phyloP scores from a whole-genome alignment of 331 rosid genomes.

The Malus hybrid region DNA sequence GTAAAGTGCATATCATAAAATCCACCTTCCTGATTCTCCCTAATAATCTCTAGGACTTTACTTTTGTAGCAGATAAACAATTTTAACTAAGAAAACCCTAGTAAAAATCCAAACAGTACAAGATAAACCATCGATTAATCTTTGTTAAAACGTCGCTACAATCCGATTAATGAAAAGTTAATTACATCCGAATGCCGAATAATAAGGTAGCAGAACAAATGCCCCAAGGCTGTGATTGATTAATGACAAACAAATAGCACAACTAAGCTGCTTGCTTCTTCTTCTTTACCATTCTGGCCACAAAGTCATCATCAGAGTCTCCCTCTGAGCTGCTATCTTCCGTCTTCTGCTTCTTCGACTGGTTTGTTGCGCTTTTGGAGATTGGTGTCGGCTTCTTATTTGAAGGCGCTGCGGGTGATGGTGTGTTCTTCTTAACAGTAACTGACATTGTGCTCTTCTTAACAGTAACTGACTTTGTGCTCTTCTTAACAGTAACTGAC shows the following conservation, averaged over 20 bases:
- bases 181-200: not conserved
- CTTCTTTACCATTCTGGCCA: constrained; percentile 13
- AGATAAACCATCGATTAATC: not conserved
- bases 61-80: not conserved
- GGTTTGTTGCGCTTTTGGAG: constrained; percentile 24
- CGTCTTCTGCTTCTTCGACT: constrained; percentile 44
- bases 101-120: not conserved
- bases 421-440: not conserved
- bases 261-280: constrained; percentile 39
- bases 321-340: constrained; percentile 32
- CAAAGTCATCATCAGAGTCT: constrained; percentile 37
- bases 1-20: too few species aligned
- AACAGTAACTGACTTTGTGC: constrained; percentile 13
- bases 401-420: not conserved
- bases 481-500: not conserved
- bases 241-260: not conserved
- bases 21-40: not conserved
- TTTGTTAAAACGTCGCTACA: not conserved
- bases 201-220: not conserved
- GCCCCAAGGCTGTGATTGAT: not conserved
- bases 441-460: constrained; percentile 29
- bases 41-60: too few species aligned
- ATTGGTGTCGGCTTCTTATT: not conserved
- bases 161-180: not conserved
- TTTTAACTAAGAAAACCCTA: not conserved